Evolutionary conservation across 1,139 yeast genomes (phyloP).

Genomic region (Kurtzmaniella quercitrusa): DNA sequence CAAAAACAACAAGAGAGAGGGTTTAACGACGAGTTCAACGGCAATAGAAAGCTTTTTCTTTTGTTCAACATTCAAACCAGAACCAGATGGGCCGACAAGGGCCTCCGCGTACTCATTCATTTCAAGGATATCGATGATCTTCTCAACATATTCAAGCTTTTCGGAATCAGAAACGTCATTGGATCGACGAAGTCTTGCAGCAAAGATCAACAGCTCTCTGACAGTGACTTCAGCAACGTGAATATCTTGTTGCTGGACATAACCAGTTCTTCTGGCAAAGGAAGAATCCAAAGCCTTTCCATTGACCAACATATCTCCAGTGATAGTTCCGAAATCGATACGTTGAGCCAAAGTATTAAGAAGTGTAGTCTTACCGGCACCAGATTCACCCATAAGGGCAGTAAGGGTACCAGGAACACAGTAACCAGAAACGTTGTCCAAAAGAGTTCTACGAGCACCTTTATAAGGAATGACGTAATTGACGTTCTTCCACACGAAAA

Average conservation of each 20-base stretch:
- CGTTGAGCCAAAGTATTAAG: conserved; percentile 58
- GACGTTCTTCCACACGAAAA: conserved; percentile 42
- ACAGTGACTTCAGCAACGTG: conserved; percentile 57
- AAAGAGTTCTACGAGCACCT: conserved; percentile 41
- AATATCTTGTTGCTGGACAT: conserved; percentile 63
- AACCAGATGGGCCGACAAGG: conserved; percentile 51
- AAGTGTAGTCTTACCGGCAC: conserved; percentile 67
- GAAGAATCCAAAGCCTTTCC: conserved; percentile 51
- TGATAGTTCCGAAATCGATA: conserved; percentile 53
- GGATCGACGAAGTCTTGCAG: conserved; percentile 59
- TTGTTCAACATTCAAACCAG: conserved; percentile 64
- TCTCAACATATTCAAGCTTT: conserved; percentile 54
- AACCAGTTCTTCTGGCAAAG: conserved; percentile 58
- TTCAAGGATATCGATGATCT: conserved; percentile 50
- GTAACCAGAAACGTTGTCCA: conserved; percentile 59
- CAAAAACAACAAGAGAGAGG: conserved; percentile 70
- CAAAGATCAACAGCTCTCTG: conserved; percentile 56
- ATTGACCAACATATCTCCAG: conserved; percentile 63
- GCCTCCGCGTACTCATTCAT: conserved; percentile 65
- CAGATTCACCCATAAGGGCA: conserved; percentile 70
- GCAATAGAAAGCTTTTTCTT: conserved; percentile 67
- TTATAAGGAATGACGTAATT: conserved; percentile 38
- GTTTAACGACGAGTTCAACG: conserved; percentile 86
- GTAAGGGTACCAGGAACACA: conserved; percentile 68
- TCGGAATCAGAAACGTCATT: conserved; percentile 26